phyloP scores from a whole-genome alignment of 2,329 filamentous ascomycete species.

The Aspergillus calidoustus region DNA sequence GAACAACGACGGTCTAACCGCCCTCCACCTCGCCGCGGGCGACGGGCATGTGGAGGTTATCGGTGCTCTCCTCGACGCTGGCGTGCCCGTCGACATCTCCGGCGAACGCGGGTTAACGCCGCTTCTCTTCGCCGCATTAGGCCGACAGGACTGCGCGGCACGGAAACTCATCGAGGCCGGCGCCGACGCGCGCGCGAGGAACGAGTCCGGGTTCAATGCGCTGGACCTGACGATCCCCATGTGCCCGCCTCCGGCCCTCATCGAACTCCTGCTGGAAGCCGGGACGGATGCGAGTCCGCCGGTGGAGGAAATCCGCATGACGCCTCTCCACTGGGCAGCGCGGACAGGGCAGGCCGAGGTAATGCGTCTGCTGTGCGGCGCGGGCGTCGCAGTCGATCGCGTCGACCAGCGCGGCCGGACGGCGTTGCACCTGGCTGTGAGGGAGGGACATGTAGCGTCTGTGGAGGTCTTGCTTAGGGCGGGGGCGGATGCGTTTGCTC shows the following conservation, averaged over 20 bases:
- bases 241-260: neutral
- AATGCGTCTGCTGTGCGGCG: neutral
- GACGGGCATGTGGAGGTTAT: neutral
- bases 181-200: neutral
- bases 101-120: neutral
- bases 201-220: neutral
- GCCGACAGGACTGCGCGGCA: neutral
- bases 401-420: neutral
- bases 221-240: neutral
- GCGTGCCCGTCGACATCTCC: neutral
- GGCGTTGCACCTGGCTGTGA: neutral
- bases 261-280: neutral
- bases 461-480: neutral
- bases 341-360: neutral
- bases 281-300: neutral
- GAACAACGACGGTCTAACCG: neutral
- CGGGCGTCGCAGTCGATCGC: neutral
- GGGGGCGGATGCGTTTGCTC: neutral
- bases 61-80: neutral
- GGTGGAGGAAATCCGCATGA: neutral
- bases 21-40: neutral
- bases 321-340: neutral
- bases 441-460: neutral
- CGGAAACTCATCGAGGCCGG: neutral
- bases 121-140: neutral